phyloP scores from a whole-genome alignment of 1,139 yeast species.

The Lodderomyces jiufengensis region DNA sequence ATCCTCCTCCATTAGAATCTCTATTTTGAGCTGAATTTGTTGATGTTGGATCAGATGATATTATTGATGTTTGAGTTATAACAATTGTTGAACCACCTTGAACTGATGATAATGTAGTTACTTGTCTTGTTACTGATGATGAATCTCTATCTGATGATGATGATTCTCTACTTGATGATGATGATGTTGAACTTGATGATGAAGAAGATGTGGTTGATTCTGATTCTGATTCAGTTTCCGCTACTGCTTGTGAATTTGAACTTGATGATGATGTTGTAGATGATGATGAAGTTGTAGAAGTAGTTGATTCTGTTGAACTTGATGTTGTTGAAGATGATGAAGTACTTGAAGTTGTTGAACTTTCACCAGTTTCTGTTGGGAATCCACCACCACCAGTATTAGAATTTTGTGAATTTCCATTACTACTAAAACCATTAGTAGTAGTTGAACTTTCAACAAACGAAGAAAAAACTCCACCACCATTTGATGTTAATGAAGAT shows the following conservation, averaged over 20 bases:
- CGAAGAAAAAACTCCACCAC: not conserved
- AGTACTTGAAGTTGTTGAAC: conserved; percentile 6
- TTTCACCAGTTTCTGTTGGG: conserved; percentile 6
- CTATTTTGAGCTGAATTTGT: conserved; percentile 13
- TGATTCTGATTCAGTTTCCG: not conserved
- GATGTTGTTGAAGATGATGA: conserved; percentile 8
- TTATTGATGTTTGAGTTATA: conserved; percentile 37
- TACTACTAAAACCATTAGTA: not conserved
- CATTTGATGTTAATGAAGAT: not conserved
- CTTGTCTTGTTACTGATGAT: conserved; percentile 13
- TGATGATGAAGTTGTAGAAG: not conserved
- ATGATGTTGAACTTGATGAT: conserved; percentile 6
- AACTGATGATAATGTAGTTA: conserved; percentile 31
- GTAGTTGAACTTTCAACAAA: not conserved
- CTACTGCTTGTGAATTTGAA: conserved; percentile 6
- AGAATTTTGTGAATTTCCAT: not conserved
- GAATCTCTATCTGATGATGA: conserved; percentile 5
- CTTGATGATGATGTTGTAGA: conserved; percentile 8
- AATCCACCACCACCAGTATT: no score
- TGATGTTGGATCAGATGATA: conserved; percentile 29
- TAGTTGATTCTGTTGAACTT: conserved; percentile 3
- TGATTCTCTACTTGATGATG: conserved; percentile 7
- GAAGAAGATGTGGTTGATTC: conserved; percentile 7
- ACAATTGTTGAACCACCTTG: conserved; percentile 37
- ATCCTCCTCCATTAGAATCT: conserved; percentile 24